A percentile compares a stretch with the other conserved stretches of the same genome.
phyloP scores from a whole-genome alignment of 176 grass and related monocot genomes.

The Paspalum vaginatum region DNA sequence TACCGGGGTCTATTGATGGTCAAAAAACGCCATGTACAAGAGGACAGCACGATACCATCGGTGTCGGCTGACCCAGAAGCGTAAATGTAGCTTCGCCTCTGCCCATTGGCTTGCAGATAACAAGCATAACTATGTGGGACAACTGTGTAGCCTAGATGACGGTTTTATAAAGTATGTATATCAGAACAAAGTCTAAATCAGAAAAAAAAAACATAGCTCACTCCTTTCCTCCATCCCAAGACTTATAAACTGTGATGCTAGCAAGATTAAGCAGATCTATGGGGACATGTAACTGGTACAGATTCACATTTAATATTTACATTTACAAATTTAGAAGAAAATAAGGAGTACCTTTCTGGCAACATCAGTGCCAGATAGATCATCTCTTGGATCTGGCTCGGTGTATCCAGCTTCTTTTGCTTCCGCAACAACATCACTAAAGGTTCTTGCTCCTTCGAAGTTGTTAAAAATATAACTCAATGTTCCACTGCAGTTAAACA shows the following conservation, averaged over 20 bases:
- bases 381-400: constrained; percentile 84
- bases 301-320: too few relatives aligned
- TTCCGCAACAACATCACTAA: constrained; percentile 75
- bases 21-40: too few relatives aligned
- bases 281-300: not conserved
- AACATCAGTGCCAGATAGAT: constrained; percentile 90
- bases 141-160: not conserved
- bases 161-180: not conserved
- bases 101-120: not conserved
- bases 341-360: constrained; percentile 61
- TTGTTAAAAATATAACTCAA: constrained; percentile 93
- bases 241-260: not conserved
- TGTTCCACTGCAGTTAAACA: constrained; percentile 64
- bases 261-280: not conserved
- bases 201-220: not conserved
- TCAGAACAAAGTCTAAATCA: not conserved
- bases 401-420: constrained; percentile 78
- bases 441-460: constrained; percentile 63
- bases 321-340: constrained; percentile 14
- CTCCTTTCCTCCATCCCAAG: not conserved
- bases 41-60: too few relatives aligned
- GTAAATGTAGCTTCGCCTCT: too few relatives aligned
- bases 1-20: too few relatives aligned
- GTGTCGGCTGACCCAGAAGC: too few relatives aligned
- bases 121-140: not conserved